Base-by-base conservation (phyloP, 108 stramenopile species). In the Nannochloropsis salina region DNA sequence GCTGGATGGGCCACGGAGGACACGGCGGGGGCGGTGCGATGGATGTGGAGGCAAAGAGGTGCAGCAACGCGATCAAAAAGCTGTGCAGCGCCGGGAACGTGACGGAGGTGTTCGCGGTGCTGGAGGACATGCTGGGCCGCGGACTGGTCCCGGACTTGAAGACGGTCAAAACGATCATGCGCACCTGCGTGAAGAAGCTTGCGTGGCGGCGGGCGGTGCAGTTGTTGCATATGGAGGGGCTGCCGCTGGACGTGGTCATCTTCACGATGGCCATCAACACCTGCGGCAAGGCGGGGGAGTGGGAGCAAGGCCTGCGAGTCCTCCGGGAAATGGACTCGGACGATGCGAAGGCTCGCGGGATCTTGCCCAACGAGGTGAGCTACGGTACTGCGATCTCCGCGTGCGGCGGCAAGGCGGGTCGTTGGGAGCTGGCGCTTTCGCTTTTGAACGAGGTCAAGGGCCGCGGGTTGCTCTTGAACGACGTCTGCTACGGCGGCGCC, bases 311-410 rank as follows among this genome's bases (percentile, higher is more conserved):
- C 79, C 5, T 87, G 87, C 47, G 79, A 9, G 31, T 87, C 45
- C 74, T 87, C 9, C 61, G 80, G 9, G 80, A 84, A 44, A 87
- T 87, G 87, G 43, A 44, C 31, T 45, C 74, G 80, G 74, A 31
- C 31, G 87, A 83, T 12, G 61, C 61, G 20, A 74, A 74, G 61
- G 61, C 61, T n/a, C 61, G 8, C 61, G 61, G 61, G 20, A 74
- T 89, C 41, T 80, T 85, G 86, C 85, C 88, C 12, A 89, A 89
- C 83, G 85, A 85, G 44, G 88, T 89, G 74, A 84, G 84, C 44
- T 89, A 86, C 86, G 84, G 84, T 45, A 83, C 87, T 4, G 87
- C 87, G 31, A 88, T 88, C 84, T 80, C 84, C 11, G 87, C 87
- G 9, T 88, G 87, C 81, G 86, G 85, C 81, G 84, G 80, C 12